Base-by-base conservation (phyloP, 2,329 filamentous ascomycete genomes). In the Pseudohalonectria lignicola region DNA sequence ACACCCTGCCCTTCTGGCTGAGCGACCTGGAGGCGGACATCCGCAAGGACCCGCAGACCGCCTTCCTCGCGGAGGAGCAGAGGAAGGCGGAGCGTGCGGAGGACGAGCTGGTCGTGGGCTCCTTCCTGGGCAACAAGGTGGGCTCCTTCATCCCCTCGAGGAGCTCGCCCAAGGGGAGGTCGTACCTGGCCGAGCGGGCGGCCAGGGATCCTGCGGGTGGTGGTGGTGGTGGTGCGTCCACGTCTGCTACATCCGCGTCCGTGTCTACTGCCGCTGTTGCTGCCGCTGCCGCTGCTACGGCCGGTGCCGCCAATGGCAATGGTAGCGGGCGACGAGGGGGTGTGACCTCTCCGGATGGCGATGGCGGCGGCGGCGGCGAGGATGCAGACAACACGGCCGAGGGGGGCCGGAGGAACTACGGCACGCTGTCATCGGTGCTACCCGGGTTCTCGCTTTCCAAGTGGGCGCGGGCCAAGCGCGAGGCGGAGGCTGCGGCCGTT, bases 1-100 rank as follows among this genome's bases (percentile, higher is more conserved):
- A 96, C 62, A 88, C 78, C 45, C 79, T 96, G 52, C 92, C 92
- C 12, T 95, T 96, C 65, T 98, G 92, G 92, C 74, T 96, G 25
- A 82, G 82, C 50, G 84, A 94, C 45, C 71, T 96, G 31, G 90
- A 95, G 54, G 85, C 76, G 23, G 92, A 98, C 54, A 98, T 98
- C 53, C 81, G 90, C 48, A 86, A 85, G 55, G 88, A 96, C 54
- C 92, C 92, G 0, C 84, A 92, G 55, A 74, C 76, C 45, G 90
- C 90, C 0, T 95, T 94, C 54, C 83, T 93, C 46, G 82, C 92
- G 50, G 88, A 96, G 57, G 87, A 94, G 56, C 79, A 90, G 57
- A 77, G 82, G 41, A 79, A 82, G 42, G 82, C 82, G 19, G 84
- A 83, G 54, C 77, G 79, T 32, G 86, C 84, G 1, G 86, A 93